Evolutionary conservation across 768 basidiomycete species (phyloP), one percentile per base, ranked within the genome.

Genomic region (Agaricus subrufescens): DNA sequence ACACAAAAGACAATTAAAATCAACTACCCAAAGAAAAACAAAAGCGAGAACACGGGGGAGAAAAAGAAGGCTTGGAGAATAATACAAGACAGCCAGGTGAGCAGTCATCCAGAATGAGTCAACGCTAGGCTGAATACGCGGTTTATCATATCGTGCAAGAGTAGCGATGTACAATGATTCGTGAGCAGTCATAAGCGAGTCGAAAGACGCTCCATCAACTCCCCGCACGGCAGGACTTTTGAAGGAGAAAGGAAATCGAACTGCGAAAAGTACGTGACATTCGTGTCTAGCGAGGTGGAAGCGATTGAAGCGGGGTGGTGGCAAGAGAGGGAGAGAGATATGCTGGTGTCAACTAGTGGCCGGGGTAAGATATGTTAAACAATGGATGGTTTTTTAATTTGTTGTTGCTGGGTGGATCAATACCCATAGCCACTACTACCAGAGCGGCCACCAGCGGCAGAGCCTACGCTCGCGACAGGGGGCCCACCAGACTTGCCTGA

Each of bases 351-450:
- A 44, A 58, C 44, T 50, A 57, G 38, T 25, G 42, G 38, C n/a
- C 34, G 38, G 44, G 48, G 26, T 59, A 49, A 54, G 46, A 46
- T 54, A 54, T 38, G 53, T 54, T 40, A 47, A 43, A 46, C 43
- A 15, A 23, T 46, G 34, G 44, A 19, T 39, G 27, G 45, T 31
- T 47, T 52, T 46, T 48, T 44, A 27, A 40, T 30, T 11, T 19
- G 19, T 34, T 34, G 7, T 34, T 55, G 34, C 26, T 42, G 39
- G 50, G 37, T 30, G 45, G 48, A 19, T 27, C n/a, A 56, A 65
- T 69, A 19, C 65, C 72, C 30, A 64, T 70, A 31, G 65, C 69
- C 27, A 62, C 66, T 26, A 68, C 66, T 26, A 68, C 66, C 30
- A 66, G 67, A 46, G 58, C 65, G 48, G 61, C 62, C 34, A 40